Base-by-base conservation (phyloP, 2,329 filamentous ascomycete genomes). In the Simplicillium sp. region DNA sequence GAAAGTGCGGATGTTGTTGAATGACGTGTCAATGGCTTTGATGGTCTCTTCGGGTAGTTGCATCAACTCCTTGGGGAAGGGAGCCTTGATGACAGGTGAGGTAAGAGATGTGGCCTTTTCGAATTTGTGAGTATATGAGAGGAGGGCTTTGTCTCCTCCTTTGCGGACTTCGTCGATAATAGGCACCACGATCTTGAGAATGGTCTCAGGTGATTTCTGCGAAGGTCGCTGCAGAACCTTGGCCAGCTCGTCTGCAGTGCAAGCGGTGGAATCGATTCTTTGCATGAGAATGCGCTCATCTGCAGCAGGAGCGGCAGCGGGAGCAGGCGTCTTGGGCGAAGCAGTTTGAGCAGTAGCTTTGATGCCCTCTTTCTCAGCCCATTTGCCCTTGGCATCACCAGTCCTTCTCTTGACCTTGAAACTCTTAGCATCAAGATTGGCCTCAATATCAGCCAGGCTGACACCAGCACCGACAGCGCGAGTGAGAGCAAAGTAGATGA, bases 81-180 rank as follows among this genome's bases (percentile, higher is more conserved):
- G 92, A 1, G 92, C 90, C 54, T 80, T 84, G 47, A 98, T 71
- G 12, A 98, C 88, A 0, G 90, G 87, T 1, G 88, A 90, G 12
- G 79, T 92, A 44, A 98, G 70, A 3, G 86, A 90, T 1, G 87
- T 94, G 1, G 90, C 92, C 67, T 90, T 95, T 59, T 98, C 92
- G 52, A 98, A 98, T 62, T 94, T 95, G 74, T 96, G 89, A 1
- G 92, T 97, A 62, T 95, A 97, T 38, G 85, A 83, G 35, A 98
- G 74, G 17, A 98, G 73, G 3, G 87, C 89, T 53, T 83, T 83
- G 63, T 98, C 92, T 40, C 92, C 92, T 29, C 85, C 79, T 34
- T 77, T 73, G 42, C 82, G 84, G 41, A 98, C 84, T 37, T 89
- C 85, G 43, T 90, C 80, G 55, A 98, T 87, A 53, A 98, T 98